These are phyloP conservation scores for Cutaneotrichosporon sp. DNA, from an alignment of 1,284 basidiomycete genomes.

Conservation along the genomic window DNA sequence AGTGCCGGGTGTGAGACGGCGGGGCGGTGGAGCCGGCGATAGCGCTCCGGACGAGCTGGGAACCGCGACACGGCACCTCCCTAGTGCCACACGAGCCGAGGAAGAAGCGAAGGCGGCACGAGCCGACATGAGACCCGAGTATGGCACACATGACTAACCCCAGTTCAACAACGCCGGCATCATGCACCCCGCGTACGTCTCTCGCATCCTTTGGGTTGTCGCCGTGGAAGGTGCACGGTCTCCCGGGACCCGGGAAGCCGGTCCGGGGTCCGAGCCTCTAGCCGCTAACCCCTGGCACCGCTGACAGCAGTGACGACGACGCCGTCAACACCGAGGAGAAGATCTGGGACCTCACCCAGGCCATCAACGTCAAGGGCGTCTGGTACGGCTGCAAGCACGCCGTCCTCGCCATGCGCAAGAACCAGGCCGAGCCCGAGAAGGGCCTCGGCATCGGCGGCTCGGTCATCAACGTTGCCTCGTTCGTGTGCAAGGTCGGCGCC, in stretches of 20 bases:
- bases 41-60: not conserved
- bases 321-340: slow-evolving; percentile 93
- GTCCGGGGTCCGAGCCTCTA: not conserved
- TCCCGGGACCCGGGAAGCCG: not conserved
- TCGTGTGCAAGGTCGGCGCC: slow-evolving; percentile 89
- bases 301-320: slow-evolving; percentile 68
- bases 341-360: slow-evolving; percentile 93
- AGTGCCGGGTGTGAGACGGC: not conserved
- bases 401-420: slow-evolving; percentile 88
- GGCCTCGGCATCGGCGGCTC: slow-evolving; percentile 82
- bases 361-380: slow-evolving; percentile 95
- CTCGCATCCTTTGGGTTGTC: not conserved
- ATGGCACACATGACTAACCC: not conserved
- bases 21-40: not conserved
- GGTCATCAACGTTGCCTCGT: slow-evolving; percentile 95
- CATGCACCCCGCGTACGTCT: slow-evolving; percentile 72
- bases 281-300: not conserved
- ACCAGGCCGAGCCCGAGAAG: slow-evolving; percentile 75
- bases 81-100: not conserved
- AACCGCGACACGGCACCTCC: not conserved
- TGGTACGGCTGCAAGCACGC: slow-evolving; percentile 99
- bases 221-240: not conserved
- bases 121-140: not conserved
- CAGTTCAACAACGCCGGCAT: slow-evolving; percentile 92
- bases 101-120: not conserved